phyloP scores from a whole-genome alignment of 1,284 basidiomycete species.

The Fomitopsis palustris region DNA sequence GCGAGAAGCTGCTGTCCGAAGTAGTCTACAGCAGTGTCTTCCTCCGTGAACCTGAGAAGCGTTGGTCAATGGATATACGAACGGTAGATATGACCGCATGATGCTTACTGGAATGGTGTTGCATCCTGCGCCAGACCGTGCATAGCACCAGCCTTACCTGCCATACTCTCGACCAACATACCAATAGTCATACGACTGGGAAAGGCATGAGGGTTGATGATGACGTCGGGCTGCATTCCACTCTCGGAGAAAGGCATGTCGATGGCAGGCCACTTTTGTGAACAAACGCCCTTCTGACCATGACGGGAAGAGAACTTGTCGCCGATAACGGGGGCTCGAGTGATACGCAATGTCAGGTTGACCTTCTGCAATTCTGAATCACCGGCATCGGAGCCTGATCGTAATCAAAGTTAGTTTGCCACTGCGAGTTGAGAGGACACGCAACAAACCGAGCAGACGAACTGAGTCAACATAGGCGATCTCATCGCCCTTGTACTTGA shows the following conservation, averaged over 20 bases:
- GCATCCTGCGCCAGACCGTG: conserved; percentile 98
- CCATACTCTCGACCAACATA: conserved; percentile 99
- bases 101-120: conserved; percentile 88
- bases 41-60: conserved; percentile 79
- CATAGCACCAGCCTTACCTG: conserved; percentile 97
- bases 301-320: conserved; percentile 99
- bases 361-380: conserved; percentile 91
- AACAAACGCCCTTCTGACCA: conserved; percentile 99
- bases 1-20: conserved; percentile 94
- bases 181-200: conserved; percentile 99
- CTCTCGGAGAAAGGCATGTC: conserved; percentile 99
- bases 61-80: conserved; percentile 1
- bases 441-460: conserved; percentile 76
- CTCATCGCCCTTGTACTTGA: conserved; percentile 99
- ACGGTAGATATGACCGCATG: background rate
- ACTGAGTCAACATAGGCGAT: conserved; percentile 90
- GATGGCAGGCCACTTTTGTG: conserved; percentile 96
- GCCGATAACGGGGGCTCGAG: conserved; percentile 95
- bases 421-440: background rate
- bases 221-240: conserved; percentile 98
- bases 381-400: conserved; percentile 76
- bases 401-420: background rate
- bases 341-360: conserved; percentile 91
- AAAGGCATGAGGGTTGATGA: conserved; percentile 99
- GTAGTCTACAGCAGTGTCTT: conserved; percentile 94